Conservation (phyloP, 306 rosid species). For the Cucumis cinereus region DNA sequence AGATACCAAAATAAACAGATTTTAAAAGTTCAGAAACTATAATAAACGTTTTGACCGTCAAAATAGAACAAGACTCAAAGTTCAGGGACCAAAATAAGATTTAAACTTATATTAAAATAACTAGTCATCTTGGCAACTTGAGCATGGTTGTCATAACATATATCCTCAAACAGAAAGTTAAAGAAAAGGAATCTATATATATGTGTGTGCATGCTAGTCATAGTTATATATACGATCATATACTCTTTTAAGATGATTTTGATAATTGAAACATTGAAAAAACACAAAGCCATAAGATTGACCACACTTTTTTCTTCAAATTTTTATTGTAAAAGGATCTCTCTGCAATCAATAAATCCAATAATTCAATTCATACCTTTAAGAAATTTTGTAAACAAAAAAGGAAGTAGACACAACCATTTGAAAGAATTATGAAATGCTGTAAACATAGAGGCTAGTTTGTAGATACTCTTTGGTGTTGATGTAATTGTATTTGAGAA, state of each 20-base stretch:
- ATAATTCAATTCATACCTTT: background rate
- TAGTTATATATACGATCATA: background rate
- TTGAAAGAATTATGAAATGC: background rate
- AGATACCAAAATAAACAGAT: too few species aligned
- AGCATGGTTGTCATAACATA: too few species aligned
- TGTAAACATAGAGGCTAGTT: background rate
- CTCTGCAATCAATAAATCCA: background rate
- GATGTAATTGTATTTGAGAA: background rate
- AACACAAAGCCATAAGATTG: background rate
- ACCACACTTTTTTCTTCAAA: background rate
- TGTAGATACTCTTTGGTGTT: background rate
- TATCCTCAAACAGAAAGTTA: too few species aligned
- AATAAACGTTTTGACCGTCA: too few species aligned
- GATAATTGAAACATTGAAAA: background rate
- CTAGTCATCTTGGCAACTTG: too few species aligned
- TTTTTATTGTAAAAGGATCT: background rate
- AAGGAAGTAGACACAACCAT: background rate
- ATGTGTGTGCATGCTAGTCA: background rate
- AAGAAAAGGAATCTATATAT: too few species aligned
- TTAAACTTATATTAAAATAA: too few species aligned
- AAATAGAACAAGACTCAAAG: too few species aligned
- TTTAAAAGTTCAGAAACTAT: too few species aligned
- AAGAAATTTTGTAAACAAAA: background rate
- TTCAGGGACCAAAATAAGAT: too few species aligned
- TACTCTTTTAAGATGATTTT: background rate